Evolutionary conservation across 2,329 filamentous ascomycete species (phyloP).

Genomic region (Cladosporium oxysporum): DNA sequence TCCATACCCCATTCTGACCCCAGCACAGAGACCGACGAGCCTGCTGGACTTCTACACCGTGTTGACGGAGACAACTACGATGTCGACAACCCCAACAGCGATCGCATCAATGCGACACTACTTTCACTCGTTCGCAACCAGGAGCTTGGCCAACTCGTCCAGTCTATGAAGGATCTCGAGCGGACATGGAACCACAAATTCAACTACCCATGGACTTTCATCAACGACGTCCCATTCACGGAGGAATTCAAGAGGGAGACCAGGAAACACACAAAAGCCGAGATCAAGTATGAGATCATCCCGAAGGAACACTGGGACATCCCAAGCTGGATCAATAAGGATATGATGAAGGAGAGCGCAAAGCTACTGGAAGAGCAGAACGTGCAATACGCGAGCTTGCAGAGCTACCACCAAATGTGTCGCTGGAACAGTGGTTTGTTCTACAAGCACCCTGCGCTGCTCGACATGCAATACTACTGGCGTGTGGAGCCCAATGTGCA

Average conservation of each 20-base stretch:
- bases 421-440: conserved; percentile 98
- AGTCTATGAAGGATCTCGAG: conserved; percentile 89
- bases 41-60: conserved; percentile 72
- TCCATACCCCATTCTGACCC: not conserved
- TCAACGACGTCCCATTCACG: conserved; percentile 92
- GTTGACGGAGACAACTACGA: conserved; percentile 72
- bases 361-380: conserved; percentile 78
- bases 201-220: conserved; percentile 99
- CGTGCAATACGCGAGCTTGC: conserved; percentile 85
- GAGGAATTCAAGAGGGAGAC: conserved; percentile 90
- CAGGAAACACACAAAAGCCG: conserved; percentile 78
- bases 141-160: conserved; percentile 79
- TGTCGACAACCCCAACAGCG: conserved; percentile 70
- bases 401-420: conserved; percentile 98
- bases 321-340: conserved; percentile 87
- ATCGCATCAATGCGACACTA: conserved; percentile 90
- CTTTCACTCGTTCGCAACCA: conserved; percentile 90
- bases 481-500: conserved; percentile 97
- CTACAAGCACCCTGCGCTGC: conserved; percentile 89
- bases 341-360: conserved; percentile 82
- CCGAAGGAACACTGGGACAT: conserved; percentile 94
- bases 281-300: conserved; percentile 83
- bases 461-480: conserved; percentile 90
- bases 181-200: conserved; percentile 97
- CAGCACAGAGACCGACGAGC: conserved; percentile 74